These are phyloP conservation scores for Podaxis rugospora DNA, from an alignment of 768 basidiomycete species.

Conservation along the genomic window DNA sequence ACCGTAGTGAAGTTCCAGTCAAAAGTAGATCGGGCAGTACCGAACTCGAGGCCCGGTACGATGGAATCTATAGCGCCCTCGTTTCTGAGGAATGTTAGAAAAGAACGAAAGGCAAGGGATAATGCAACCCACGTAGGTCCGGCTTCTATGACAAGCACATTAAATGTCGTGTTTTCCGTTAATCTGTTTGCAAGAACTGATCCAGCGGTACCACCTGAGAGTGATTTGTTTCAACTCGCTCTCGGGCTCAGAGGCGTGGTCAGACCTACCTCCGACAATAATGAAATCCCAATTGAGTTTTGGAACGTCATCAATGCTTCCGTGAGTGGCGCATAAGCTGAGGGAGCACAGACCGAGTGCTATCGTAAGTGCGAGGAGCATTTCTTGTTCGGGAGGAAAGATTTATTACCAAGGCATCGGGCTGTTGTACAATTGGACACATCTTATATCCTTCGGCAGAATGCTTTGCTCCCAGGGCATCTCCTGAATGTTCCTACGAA, in stretches of 20 bases:
- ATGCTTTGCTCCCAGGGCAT: not conserved
- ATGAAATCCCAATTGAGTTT: conserved; percentile 13
- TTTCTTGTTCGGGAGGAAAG: not conserved
- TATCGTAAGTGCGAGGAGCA: not conserved
- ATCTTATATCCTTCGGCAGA: not conserved
- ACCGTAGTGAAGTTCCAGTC: conserved; percentile 30
- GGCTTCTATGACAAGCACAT: conserved; percentile 28
- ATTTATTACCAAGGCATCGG: not conserved
- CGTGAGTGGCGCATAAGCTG: not conserved
- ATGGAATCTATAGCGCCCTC: conserved; percentile 15
- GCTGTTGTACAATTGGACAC: not conserved
- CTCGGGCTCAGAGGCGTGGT: not conserved
- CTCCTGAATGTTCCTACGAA: not conserved
- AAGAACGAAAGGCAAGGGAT: not conserved
- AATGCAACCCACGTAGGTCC: conserved; percentile 20
- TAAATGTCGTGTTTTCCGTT: conserved; percentile 19
- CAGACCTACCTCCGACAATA: conserved; percentile 18
- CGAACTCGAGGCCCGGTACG: conserved; percentile 15
- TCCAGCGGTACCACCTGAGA: conserved; percentile 24
- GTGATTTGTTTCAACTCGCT: not conserved
- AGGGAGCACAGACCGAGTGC: not conserved
- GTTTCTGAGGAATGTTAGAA: conserved; percentile 14
- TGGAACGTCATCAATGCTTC: not conserved
- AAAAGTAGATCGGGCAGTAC: not conserved
- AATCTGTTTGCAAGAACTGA: conserved; percentile 24